Evolutionary conservation across 306 rosid genomes (phyloP).

Genomic region (Cucurbita moschata): DNA sequence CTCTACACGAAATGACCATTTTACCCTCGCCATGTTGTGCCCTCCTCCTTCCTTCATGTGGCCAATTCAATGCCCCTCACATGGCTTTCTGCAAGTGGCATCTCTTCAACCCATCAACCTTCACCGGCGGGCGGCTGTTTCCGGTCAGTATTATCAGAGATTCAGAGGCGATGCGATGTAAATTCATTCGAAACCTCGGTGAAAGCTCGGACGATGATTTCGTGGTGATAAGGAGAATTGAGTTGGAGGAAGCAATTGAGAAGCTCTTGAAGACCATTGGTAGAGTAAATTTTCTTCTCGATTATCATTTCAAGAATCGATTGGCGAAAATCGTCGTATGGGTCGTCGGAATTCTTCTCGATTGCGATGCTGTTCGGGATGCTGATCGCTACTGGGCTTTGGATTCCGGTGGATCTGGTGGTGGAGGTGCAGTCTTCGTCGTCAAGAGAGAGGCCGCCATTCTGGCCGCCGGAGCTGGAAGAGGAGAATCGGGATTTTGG

Average conservation of each 20-base stretch:
- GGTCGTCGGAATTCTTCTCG: slow-evolving; percentile 79
- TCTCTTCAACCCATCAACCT: neutral
- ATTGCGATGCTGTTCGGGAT: slow-evolving; percentile 49
- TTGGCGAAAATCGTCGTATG: slow-evolving; percentile 59
- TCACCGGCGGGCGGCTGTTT: neutral
- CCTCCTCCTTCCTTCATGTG: neutral
- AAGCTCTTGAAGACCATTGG: slow-evolving; percentile 56
- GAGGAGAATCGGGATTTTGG: neutral
- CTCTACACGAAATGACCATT: neutral
- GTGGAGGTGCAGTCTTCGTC: slow-evolving; percentile 5
- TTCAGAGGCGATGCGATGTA: slow-evolving; percentile 22
- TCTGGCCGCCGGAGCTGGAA: neutral
- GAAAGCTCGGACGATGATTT: slow-evolving; percentile 59
- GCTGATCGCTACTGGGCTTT: neutral
- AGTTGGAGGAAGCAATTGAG: slow-evolving; percentile 73
- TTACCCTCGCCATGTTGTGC: neutral
- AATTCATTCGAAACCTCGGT: slow-evolving; percentile 78
- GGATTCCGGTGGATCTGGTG: neutral
- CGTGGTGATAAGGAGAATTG: slow-evolving; percentile 64
- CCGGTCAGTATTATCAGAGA: neutral
- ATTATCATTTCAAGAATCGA: slow-evolving; percentile 84
- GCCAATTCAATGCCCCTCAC: neutral
- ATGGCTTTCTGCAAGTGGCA: neutral
- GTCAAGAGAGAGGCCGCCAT: neutral
- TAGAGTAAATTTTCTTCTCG: slow-evolving; percentile 67